Base-by-base conservation (phyloP, 176 grass and related monocot genomes). In the Zizania latifolia region DNA sequence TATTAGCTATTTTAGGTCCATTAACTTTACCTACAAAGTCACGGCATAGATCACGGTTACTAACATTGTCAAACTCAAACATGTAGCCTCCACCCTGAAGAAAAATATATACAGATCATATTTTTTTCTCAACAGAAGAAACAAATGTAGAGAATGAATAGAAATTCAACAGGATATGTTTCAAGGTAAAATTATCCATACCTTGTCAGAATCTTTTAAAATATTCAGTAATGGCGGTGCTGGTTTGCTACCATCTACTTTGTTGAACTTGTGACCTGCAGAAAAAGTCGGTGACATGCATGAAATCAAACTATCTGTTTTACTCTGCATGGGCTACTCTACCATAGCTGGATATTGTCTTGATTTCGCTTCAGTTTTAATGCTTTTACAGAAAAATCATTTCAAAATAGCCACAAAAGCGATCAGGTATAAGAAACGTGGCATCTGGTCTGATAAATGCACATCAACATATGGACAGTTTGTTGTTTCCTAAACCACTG, bases 221-320 rank as follows among this genome's bases (percentile, higher is more conserved):
- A 98, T 86, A 71, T 94, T 98, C 72, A 98, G 72, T 62, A 98
- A 81, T 82, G 92, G 83, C 60, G 90, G 92, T 37, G 88, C 79
- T 78, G 88, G 89, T 81, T 94, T 94, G 46, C 84, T 88, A 75
- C 91, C 91, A 88, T 98, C 94, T 68, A 83, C 68, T 79, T 98
- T 98, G 31, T 86, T 98, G 71, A 98, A 91, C 60, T 98, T 98
- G 72, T 94, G 94, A 77, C 89, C 94, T 98, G 45, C 50, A 81
- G 71, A 51, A 31, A 11, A n/a, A 45, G 66, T 27, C n/a, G 3
- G 45, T 81, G 13, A n/a, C 10, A 71, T 57, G 71, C 26, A 78
- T 41, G 24, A 51, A 75, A 66, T 41, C 32, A 40, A 72, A 56
- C 29, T 2, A 17, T 55, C 7, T 39, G 1, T 38, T 65, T 62